Evolutionary conservation across 1,284 basidiomycete genomes (phyloP).

Genomic region (Ustilago cynodontis): DNA sequence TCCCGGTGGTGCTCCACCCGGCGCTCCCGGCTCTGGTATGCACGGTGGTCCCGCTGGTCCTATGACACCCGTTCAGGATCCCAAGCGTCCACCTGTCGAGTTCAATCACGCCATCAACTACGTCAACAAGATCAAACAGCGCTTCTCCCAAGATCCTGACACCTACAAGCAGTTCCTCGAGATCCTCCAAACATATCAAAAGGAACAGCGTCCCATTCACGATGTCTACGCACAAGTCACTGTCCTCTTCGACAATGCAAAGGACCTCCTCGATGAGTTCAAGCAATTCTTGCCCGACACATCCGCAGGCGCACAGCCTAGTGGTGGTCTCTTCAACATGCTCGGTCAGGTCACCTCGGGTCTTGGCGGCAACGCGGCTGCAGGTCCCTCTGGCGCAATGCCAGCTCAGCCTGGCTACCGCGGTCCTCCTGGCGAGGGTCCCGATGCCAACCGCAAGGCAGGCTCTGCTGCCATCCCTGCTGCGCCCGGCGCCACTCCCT

Average conservation of each 20-base stretch:
- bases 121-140: conserved; percentile 97
- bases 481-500: conserved; percentile 27
- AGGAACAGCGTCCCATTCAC: conserved; percentile 87
- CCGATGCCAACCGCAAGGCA: conserved; percentile 73
- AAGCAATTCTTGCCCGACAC: conserved; percentile 92
- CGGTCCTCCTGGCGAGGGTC: conserved; percentile 64
- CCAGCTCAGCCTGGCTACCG: conserved; percentile 31
- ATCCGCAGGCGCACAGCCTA: conserved; percentile 54
- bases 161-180: conserved; percentile 99
- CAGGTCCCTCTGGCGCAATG: conserved; percentile 40
- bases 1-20: conserved; percentile 35
- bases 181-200: conserved; percentile 96
- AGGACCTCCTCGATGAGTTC: conserved; percentile 93
- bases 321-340: conserved; percentile 71
- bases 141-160: conserved; percentile 89
- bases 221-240: conserved; percentile 96
- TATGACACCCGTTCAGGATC: conserved; percentile 48
- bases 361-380: conserved; percentile 39
- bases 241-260: conserved; percentile 88
- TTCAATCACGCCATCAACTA: conserved; percentile 99
- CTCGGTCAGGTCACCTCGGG: conserved; percentile 69
- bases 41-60: conserved; percentile 38
- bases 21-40: conserved; percentile 28
- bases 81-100: conserved; percentile 75
- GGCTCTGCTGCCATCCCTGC: conserved; percentile 76